phyloP scores from a whole-genome alignment of 2,329 filamentous ascomycete species.

The Cordyceps fumosorosea region DNA sequence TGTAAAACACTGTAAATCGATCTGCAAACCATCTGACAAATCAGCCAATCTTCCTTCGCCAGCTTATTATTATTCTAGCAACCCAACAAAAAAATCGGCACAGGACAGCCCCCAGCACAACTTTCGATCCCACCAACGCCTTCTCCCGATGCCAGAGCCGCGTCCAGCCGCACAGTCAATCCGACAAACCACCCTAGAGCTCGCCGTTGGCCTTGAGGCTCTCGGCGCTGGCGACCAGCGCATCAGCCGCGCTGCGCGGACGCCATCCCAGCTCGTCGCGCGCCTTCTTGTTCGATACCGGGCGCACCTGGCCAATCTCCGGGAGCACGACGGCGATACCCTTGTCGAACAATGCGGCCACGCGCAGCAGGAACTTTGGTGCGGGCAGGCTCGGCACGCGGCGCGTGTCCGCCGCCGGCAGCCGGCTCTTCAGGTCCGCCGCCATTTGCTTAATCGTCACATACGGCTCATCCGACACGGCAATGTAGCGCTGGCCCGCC shows the following conservation, averaged over 20 bases:
- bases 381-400: not conserved
- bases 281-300: constrained; percentile 4
- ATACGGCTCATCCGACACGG: constrained; percentile 6
- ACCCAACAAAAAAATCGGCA: no score
- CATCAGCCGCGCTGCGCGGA: constrained; percentile 4
- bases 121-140: no score
- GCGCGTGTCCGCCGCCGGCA: not conserved
- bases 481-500: constrained; percentile 11
- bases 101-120: no score
- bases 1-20: no score
- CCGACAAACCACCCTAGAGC: not conserved
- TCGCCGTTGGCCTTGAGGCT: constrained; percentile 5
- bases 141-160: no score
- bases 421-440: not conserved
- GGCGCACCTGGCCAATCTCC: constrained; percentile 1
- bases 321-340: not conserved
- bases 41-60: no score
- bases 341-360: constrained; percentile 1
- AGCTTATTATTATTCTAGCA: no score
- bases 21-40: no score
- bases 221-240: constrained; percentile 6
- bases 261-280: constrained; percentile 6
- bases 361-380: not conserved
- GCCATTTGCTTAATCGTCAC: constrained; percentile 3
- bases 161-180: not conserved